A percentile compares a stretch with the other conserved stretches of the same genome.
Conservation (phyloP, 345 rosid species). For the Murraya koenigii region DNA sequence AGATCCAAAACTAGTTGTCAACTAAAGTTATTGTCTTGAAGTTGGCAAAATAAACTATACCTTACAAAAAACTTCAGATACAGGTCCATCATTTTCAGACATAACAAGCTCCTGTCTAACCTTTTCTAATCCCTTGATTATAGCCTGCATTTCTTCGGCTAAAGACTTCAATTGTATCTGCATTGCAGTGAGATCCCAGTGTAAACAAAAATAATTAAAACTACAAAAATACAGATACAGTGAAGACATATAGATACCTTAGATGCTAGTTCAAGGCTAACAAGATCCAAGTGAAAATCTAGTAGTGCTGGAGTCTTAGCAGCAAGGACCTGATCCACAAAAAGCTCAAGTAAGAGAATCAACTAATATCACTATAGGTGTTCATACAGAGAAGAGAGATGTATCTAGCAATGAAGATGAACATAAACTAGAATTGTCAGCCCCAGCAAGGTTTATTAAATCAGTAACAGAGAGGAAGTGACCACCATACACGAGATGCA, state of each 20-base stretch:
- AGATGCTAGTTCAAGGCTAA: conserved; percentile 79
- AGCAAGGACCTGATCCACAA: conserved; percentile 63
- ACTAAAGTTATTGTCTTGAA: conserved; percentile 8
- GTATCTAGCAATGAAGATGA: background rate
- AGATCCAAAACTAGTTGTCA: background rate
- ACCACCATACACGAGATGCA: background rate
- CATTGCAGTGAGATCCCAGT: conserved; percentile 20
- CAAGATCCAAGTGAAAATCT: conserved; percentile 80
- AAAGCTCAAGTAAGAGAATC: conserved; percentile 12
- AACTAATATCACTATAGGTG: background rate
- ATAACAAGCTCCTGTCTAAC: conserved; percentile 82
- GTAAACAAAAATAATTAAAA: conserved; percentile 16
- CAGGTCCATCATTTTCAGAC: conserved; percentile 93
- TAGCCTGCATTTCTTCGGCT: conserved; percentile 99
- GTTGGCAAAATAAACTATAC: conserved; percentile 30
- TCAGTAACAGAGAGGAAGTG: background rate
- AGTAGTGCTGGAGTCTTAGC: conserved; percentile 70
- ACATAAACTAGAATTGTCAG: conserved; percentile 1
- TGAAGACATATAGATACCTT: conserved; percentile 52
- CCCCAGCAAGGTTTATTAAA: background rate
- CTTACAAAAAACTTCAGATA: conserved; percentile 83
- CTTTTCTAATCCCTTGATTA: conserved; percentile 92
- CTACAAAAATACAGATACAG: conserved; percentile 1
- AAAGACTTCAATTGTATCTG: conserved; percentile 95
- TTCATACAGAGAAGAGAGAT: background rate